A percentile compares a stretch with the other conserved stretches of the same genome.
These are phyloP conservation scores for Aspergillus hortae DNA, from an alignment of 2,329 filamentous ascomycete genomes.

Conservation along the genomic window DNA sequence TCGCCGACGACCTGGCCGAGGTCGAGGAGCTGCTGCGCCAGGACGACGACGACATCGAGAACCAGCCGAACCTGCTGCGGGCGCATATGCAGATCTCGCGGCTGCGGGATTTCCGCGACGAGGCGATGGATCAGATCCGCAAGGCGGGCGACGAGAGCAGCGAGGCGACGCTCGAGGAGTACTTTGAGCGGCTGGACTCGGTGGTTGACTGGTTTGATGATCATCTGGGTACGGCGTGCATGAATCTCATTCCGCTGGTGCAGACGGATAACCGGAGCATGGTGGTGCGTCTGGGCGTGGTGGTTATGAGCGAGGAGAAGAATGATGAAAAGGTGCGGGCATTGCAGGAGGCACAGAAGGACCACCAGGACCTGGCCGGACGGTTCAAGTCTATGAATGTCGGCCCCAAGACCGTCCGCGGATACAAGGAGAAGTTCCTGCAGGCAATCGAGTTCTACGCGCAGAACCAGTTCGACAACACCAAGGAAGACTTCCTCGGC, in stretches of 20 bases:
- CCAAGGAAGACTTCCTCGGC: constrained; percentile 71
- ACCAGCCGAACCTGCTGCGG: constrained; percentile 85
- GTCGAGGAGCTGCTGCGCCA: constrained; percentile 76
- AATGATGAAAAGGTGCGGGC: constrained; percentile 89
- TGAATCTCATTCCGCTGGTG: constrained; percentile 85
- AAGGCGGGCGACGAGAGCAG: constrained; percentile 68
- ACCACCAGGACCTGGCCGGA: constrained; percentile 90
- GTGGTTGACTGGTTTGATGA: constrained; percentile 95
- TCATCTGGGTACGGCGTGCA: constrained; percentile 81
- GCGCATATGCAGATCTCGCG: constrained; percentile 91
- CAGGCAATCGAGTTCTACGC: constrained; percentile 72
- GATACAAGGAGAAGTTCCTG: constrained; percentile 95
- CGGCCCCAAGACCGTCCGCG: constrained; percentile 84
- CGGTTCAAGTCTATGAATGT: constrained; percentile 94
- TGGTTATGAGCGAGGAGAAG: constrained; percentile 95
- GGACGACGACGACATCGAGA: constrained; percentile 81
- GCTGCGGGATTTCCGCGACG: constrained; percentile 88
- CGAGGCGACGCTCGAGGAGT: constrained; percentile 80
- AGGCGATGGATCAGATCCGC: constrained; percentile 94
- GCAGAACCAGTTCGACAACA: constrained; percentile 68
- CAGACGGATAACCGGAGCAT: constrained; percentile 82
- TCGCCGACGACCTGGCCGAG: constrained; percentile 70
- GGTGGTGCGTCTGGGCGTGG: constrained; percentile 84
- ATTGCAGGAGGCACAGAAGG: constrained; percentile 88
- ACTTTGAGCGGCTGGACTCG: constrained; percentile 81